A percentile compares a stretch with the other conserved stretches of the same genome.
phyloP scores from a whole-genome alignment of 2,329 filamentous ascomycete species.

The Aspergillus uvarum region DNA sequence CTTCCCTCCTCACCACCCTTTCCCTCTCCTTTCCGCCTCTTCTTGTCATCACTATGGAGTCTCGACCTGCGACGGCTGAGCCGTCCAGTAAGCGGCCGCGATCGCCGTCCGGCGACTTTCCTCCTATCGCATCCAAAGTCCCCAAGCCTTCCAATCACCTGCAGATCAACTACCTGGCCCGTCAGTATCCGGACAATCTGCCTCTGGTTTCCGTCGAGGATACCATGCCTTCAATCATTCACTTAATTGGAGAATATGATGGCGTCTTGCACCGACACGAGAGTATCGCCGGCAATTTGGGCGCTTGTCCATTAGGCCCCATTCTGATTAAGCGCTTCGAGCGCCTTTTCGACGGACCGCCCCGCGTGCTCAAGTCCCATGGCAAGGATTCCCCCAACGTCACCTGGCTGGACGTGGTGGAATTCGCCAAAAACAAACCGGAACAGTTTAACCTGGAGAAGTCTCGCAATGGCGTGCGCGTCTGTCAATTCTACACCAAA shows the following conservation, averaged over 20 bases:
- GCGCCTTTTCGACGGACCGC: slow-evolving; percentile 78
- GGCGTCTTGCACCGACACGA: slow-evolving; percentile 81
- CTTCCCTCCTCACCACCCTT: not conserved
- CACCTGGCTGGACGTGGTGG: slow-evolving; percentile 82
- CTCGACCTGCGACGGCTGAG: slow-evolving; percentile 36
- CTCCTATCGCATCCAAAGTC: slow-evolving; percentile 48
- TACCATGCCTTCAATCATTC: slow-evolving; percentile 70
- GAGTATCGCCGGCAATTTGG: slow-evolving; percentile 80
- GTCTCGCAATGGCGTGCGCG: slow-evolving; percentile 65
- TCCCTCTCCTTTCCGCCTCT: slow-evolving; percentile 1
- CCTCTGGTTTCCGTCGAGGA: slow-evolving; percentile 65
- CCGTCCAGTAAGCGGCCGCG: slow-evolving; percentile 47
- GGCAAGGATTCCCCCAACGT: slow-evolving; percentile 62
- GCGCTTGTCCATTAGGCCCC: slow-evolving; percentile 77
- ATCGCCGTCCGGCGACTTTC: slow-evolving; percentile 44
- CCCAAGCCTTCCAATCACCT: slow-evolving; percentile 59
- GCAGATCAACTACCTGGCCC: slow-evolving; percentile 67
- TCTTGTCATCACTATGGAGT: slow-evolving; percentile 32
- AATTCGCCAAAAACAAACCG: slow-evolving; percentile 77
- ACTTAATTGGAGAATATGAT: slow-evolving; percentile 77
- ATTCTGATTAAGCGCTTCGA: slow-evolving; percentile 85
- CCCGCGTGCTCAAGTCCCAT: slow-evolving; percentile 64
- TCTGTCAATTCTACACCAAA: slow-evolving; percentile 80
- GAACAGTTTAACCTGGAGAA: slow-evolving; percentile 73
- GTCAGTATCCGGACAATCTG: slow-evolving; percentile 61